Percentiles rank a stretch among this genome's conserved stretches.
These are phyloP conservation scores for Neopestalotiopsis sp. DNA, from an alignment of 2,329 filamentous ascomycete species.

Conservation along the genomic window DNA sequence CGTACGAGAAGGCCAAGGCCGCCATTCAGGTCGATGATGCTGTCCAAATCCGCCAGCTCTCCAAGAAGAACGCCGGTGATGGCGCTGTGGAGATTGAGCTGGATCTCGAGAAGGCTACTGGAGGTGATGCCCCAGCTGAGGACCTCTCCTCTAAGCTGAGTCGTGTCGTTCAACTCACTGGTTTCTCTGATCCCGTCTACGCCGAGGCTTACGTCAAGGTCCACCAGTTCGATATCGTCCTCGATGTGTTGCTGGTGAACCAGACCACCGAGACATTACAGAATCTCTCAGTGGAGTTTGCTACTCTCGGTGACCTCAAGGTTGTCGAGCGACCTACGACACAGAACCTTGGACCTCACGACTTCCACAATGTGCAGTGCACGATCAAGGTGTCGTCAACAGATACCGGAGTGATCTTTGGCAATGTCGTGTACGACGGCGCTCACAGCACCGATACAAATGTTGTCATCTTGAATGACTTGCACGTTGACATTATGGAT, in stretches of 20 bases:
- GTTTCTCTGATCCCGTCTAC: slow-evolving; percentile 97
- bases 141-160: slow-evolving; percentile 93
- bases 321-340: slow-evolving; percentile 96
- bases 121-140: slow-evolving; percentile 82
- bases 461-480: slow-evolving; percentile 96
- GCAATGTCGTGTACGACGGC: slow-evolving; percentile 97
- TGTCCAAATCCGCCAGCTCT: slow-evolving; percentile 88
- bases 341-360: slow-evolving; percentile 92
- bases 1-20: slow-evolving; percentile 88
- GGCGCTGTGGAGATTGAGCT: slow-evolving; percentile 84
- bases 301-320: slow-evolving; percentile 96
- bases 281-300: slow-evolving; percentile 96
- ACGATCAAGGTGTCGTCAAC: slow-evolving; percentile 99
- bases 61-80: slow-evolving; percentile 86
- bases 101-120: slow-evolving; percentile 92
- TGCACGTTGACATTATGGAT: slow-evolving; percentile 99
- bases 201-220: slow-evolving; percentile 99
- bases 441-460: slow-evolving; percentile 91
- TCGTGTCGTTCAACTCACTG: slow-evolving; percentile 94
- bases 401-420: slow-evolving; percentile 97
- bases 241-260: slow-evolving; percentile 96
- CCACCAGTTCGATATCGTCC: slow-evolving; percentile 96
- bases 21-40: slow-evolving; percentile 96
- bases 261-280: slow-evolving; percentile 96
- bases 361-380: slow-evolving; percentile 97